Base-by-base conservation (phyloP, 768 basidiomycete species). In the Leccinum boreale region DNA sequence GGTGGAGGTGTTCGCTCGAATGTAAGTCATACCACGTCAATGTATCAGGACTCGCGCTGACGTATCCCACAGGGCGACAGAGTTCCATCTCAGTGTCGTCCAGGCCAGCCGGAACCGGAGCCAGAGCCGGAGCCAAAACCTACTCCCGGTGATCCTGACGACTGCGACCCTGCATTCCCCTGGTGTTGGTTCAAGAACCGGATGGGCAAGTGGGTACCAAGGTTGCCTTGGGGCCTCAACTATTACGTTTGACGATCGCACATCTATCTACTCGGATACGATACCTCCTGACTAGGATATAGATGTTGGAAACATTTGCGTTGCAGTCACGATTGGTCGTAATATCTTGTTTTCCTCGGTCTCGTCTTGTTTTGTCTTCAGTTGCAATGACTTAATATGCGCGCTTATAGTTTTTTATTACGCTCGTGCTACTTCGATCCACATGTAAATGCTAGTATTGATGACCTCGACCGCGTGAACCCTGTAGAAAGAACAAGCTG, bases 1-100 rank as follows among this genome's bases (percentile, higher is more conserved):
- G 94, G 94, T 67, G 92, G 93, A 81, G 94, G 94, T 58, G 75
- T 91, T 53, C 81, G 94, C 60, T 80, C 79, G 17, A 83, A 93
- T 63, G 90, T 81, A 66, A 61, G 75, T 65, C 2, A 0, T 19
- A 1, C 23, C 11, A 3, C 15, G 3, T 29, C 26, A 3, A 17
- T n/a, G 29, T 36, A 56, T 47, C 35, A 6, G 3, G 1, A 3
- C 17, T 28, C 10, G 36, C 21, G 14, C 26, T 67, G 11, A 66
- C 29, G 5, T 6, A 21, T 10, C 4, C 1, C 6, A 21, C 58
- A 83, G 74, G 83, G 81, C 45, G 65, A 58, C 69, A 58, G 65
- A 21, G 69, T 78, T n/a, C 81, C 80, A 21, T 62, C 66, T 56
- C 70, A 72, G 44, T 83, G 82, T 65, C 66, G 68, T 47, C 61